Evolutionary conservation across 2,329 filamentous ascomycete genomes (phyloP).

Genomic region (Aspergillus carbonarius): DNA sequence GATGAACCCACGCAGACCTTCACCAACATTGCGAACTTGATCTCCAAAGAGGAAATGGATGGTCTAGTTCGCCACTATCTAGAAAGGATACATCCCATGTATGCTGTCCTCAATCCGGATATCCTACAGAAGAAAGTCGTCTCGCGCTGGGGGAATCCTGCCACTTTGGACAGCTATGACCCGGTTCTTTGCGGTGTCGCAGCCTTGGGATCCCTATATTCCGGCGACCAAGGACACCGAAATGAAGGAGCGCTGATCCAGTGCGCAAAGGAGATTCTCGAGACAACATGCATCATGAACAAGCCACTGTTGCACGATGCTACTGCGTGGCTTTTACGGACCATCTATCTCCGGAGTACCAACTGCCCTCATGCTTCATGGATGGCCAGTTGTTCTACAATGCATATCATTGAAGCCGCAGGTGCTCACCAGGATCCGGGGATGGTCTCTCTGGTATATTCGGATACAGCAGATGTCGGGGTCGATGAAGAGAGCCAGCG

Average conservation of each 20-base stretch:
- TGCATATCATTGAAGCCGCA: constrained; percentile 59
- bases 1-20: background rate
- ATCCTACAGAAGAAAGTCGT: constrained; percentile 18
- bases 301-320: constrained; percentile 23
- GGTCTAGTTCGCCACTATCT: constrained; percentile 50
- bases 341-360: constrained; percentile 53
- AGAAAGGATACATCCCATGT: constrained; percentile 52
- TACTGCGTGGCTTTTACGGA: constrained; percentile 52
- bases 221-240: background rate
- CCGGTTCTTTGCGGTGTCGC: background rate
- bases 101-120: constrained; percentile 46
- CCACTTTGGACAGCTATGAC: background rate
- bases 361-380: constrained; percentile 52
- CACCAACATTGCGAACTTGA: background rate
- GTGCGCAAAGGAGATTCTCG: background rate
- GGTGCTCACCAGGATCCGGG: constrained; percentile 17
- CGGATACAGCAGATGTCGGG: constrained; percentile 7
- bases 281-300: constrained; percentile 16
- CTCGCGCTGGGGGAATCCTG: background rate
- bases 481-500: constrained; percentile 6
- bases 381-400: constrained; percentile 57
- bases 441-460: constrained; percentile 12
- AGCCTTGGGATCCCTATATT: background rate
- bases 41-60: constrained; percentile 43
- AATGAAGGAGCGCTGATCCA: background rate